Evolutionary conservation across 2,329 filamentous ascomycete genomes (phyloP).

Genomic region (Ustulina deusta): DNA sequence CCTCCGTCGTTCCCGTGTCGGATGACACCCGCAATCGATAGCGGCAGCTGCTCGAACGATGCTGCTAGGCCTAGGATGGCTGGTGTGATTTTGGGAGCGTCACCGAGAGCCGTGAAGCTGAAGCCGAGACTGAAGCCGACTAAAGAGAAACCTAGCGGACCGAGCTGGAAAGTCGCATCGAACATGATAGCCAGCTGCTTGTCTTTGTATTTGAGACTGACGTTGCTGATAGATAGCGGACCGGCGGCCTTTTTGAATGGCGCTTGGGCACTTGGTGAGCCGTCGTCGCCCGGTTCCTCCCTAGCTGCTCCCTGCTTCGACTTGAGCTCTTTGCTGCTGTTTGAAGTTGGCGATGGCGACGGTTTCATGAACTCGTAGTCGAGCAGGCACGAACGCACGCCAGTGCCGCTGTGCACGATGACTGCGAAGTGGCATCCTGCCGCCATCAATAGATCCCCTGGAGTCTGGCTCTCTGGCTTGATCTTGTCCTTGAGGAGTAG

Average conservation of each 20-base stretch:
- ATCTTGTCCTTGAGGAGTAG: constrained; percentile 17
- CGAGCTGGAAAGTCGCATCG: constrained; percentile 53
- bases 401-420: constrained; percentile 36
- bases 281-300: not conserved
- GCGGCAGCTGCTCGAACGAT: constrained; percentile 52
- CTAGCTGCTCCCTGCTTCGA: not conserved
- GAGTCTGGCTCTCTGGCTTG: not conserved
- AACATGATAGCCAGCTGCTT: constrained; percentile 49
- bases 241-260: constrained; percentile 49
- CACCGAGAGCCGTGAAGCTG: constrained; percentile 39
- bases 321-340: not conserved
- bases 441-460: not conserved
- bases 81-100: constrained; percentile 32
- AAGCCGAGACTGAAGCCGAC: constrained; percentile 52
- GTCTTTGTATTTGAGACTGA: constrained; percentile 53
- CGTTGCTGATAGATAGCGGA: constrained; percentile 52
- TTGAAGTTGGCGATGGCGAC: not conserved
- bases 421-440: constrained; percentile 45
- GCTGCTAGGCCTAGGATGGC: constrained; percentile 51
- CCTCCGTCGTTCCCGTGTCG: constrained; percentile 43
- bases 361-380: constrained; percentile 47
- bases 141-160: constrained; percentile 53
- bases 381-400: constrained; percentile 39
- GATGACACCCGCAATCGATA: constrained; percentile 54
- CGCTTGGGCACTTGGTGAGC: constrained; percentile 37